Percentiles rank a stretch among this genome's conserved stretches.
phyloP scores from a whole-genome alignment of 257 asterid species.

The Scutellaria galericulata region DNA sequence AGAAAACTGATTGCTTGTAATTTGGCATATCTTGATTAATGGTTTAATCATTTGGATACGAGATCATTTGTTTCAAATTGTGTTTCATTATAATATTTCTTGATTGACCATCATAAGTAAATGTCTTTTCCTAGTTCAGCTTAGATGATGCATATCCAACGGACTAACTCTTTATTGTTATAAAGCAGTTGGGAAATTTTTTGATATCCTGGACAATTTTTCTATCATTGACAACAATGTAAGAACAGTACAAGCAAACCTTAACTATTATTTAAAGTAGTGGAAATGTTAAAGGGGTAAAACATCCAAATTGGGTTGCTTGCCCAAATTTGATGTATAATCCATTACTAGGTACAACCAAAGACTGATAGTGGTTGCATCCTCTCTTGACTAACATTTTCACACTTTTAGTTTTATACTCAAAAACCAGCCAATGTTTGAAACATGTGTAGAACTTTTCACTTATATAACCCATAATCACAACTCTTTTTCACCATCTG shows the following conservation, averaged over 20 bases:
- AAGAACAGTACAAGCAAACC: background rate
- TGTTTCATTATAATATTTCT: too few relatives aligned
- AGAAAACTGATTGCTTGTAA: constrained; percentile 29
- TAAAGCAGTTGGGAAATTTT: constrained; percentile 47
- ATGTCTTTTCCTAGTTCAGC: constrained; percentile 26
- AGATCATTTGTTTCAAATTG: too few relatives aligned
- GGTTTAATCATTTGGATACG: background rate
- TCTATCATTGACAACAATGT: constrained; percentile 1
- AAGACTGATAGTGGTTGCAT: constrained; percentile 62
- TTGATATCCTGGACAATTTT: constrained; percentile 17
- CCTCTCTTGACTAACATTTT: constrained; percentile 79
- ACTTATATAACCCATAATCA: constrained; percentile 51
- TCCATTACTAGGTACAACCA: constrained; percentile 49
- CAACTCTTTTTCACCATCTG: constrained; percentile 36
- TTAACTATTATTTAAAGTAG: constrained; percentile 1
- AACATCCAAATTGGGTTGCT: constrained; percentile 39
- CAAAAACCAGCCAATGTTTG: constrained; percentile 36
- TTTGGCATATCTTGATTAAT: constrained; percentile 3
- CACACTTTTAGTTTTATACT: constrained; percentile 36
- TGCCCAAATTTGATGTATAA: constrained; percentile 39
- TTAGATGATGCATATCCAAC: constrained; percentile 39
- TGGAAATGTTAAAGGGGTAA: constrained; percentile 32
- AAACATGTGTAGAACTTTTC: constrained; percentile 29
- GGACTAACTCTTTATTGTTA: constrained; percentile 45
- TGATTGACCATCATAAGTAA: background rate